Evolutionary conservation across 208 protist species (phyloP).

Genomic region (Strigomonas culicis): DNA sequence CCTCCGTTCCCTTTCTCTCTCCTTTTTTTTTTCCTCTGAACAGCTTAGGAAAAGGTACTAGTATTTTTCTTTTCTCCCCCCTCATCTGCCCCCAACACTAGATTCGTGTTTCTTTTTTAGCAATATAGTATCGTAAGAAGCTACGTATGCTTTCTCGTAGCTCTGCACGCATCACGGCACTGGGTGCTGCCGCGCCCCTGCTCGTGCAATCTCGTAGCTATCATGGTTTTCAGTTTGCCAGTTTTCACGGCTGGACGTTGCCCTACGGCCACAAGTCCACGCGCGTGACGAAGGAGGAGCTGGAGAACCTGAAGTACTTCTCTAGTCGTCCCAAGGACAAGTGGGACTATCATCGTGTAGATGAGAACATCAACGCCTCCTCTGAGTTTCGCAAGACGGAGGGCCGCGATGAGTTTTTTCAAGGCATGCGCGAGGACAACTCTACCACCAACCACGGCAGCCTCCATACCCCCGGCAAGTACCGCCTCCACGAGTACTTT

Average conservation of each 20-base stretch:
- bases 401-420: slow-evolving; percentile 63
- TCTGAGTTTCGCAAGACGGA: slow-evolving; percentile 73
- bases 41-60: neutral
- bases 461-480: slow-evolving; percentile 74
- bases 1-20: slow-evolving; percentile 2
- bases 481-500: slow-evolving; percentile 88
- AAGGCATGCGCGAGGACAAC: slow-evolving; percentile 80
- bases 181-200: slow-evolving; percentile 3
- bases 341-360: slow-evolving; percentile 87
- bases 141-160: slow-evolving; percentile 1
- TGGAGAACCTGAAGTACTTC: slow-evolving; percentile 65
- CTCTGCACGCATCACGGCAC: neutral
- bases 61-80: neutral
- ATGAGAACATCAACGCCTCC: slow-evolving; percentile 85
- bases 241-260: slow-evolving; percentile 77
- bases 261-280: slow-evolving; percentile 50
- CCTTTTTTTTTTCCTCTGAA: neutral
- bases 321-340: slow-evolving; percentile 56
- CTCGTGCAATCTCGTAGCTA: slow-evolving; percentile 26
- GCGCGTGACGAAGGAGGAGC: slow-evolving; percentile 67
- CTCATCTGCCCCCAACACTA: neutral
- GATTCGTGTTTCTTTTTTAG: neutral
- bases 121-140: neutral
- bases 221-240: slow-evolving; percentile 75
- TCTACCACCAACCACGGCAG: slow-evolving; percentile 56